Conservation (phyloP, 129 eudicot genomes). For the Tagetes erecta region DNA sequence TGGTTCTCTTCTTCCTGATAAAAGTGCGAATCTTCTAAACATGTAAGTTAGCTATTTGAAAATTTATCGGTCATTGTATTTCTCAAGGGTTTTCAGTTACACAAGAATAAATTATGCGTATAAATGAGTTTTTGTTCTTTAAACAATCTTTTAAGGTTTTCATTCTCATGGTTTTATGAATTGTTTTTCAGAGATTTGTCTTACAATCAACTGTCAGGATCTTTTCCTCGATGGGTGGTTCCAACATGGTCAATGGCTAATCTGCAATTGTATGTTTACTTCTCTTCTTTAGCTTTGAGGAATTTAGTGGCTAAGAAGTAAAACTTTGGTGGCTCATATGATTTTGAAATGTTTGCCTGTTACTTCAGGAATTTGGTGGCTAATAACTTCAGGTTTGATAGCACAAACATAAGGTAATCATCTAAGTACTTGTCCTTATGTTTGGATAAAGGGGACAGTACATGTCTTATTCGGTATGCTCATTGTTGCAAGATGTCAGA, state of each 20-base stretch:
- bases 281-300: constrained; percentile 5
- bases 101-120: constrained; percentile 4
- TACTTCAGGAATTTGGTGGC: constrained; percentile 67
- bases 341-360: constrained; percentile 9
- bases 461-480: background rate
- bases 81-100: background rate
- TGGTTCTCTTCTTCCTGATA: constrained; percentile 64
- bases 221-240: constrained; percentile 63
- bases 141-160: background rate
- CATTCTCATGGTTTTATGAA: constrained; percentile 14
- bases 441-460: no score
- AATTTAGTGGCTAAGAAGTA: background rate
- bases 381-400: constrained; percentile 54
- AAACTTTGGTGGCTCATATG: background rate
- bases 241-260: constrained; percentile 38
- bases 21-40: constrained; percentile 47
- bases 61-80: constrained; percentile 8
- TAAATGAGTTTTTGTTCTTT: background rate
- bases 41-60: constrained; percentile 49
- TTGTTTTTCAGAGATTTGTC: constrained; percentile 69
- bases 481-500: constrained; percentile 14
- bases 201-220: constrained; percentile 72
- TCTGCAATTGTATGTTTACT: constrained; percentile 60
- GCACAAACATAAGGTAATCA: constrained; percentile 47
- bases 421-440: background rate